Percentiles rank a stretch among this genome's conserved stretches.
Conservation (phyloP, 2,329 filamentous ascomycete genomes). For the Neurospora crassa region DNA sequence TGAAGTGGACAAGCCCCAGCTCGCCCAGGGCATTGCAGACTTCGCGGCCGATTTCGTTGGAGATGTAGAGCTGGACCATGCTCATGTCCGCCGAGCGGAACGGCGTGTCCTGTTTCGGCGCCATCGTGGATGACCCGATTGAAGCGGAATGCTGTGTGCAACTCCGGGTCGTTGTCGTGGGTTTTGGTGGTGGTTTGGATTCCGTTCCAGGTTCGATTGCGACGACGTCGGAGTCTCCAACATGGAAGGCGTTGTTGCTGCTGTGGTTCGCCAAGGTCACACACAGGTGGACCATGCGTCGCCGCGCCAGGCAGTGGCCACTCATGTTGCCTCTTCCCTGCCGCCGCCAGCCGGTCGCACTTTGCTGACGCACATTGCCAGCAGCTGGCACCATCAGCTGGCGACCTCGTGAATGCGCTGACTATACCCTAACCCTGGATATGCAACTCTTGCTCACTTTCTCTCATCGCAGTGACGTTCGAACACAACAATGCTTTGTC, state of each 20-base stretch:
- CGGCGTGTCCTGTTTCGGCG: conserved; percentile 73
- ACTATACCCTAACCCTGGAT: background rate
- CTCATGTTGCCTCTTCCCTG: background rate
- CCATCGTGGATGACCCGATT: conserved; percentile 34
- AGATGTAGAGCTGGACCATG: conserved; percentile 98
- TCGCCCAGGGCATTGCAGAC: conserved; percentile 94
- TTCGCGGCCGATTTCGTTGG: conserved; percentile 96
- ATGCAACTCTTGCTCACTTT: too few species aligned
- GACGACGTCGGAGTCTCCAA: background rate
- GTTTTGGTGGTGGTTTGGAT: background rate
- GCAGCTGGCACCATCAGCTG: background rate
- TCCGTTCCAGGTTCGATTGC: conserved; percentile 3
- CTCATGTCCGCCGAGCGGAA: conserved; percentile 99
- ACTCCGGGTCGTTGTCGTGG: background rate
- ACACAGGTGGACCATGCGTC: background rate
- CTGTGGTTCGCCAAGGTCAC: too few species aligned
- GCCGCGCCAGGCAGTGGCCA: background rate
- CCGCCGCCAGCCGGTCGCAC: background rate
- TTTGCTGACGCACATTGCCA: background rate
- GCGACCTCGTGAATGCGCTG: background rate
- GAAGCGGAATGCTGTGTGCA: conserved; percentile 5
- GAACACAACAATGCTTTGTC: too few species aligned
- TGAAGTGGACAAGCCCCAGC: conserved; percentile 91
- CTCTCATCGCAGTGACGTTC: too few species aligned
- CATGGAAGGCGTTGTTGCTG: background rate